Evolutionary conservation across 176 grass and related monocot genomes (phyloP), one percentile per base, ranked within the genome.

Genomic region (Oropetium thomaeum): DNA sequence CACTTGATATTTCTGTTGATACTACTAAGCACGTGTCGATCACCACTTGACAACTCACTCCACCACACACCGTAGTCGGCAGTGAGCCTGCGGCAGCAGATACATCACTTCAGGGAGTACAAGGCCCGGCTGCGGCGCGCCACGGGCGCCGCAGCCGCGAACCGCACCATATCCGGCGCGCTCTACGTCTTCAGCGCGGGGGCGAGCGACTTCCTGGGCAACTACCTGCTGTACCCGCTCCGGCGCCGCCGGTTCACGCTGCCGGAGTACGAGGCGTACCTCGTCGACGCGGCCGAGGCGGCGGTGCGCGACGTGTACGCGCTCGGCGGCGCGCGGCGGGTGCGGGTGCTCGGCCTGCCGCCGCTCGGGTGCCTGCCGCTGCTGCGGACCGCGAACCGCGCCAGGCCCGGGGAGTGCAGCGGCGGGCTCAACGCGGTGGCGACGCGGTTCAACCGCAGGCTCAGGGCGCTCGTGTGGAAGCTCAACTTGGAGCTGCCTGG

Each of bases 311-410:
- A 53, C 5, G 17, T 86, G 27, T 45, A 84, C 42, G 37, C 9
- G 31, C 69, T 88, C 22, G 88, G 92, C 31, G 92, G 92, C 31
- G 92, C 85, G 2, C 67, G 79, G 61, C 69, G 37, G 37, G 43
- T 96, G 11, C 61, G n/a, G 39, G 0, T 96, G 12, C 45, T 43
- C 32, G 85, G 88, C 5, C 44, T 96, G 61, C 83, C 88, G 73
- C 88, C 88, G 20, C 79, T 96, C 40, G 92, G 92, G 42, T 91
- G 88, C 44, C 60, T 91, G 40, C 88, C 88, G 7, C 26, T 80
- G 70, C 80, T 79, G 81, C 70, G 85, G 52, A 58, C 63, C 4
- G 6, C 66, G 27, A 86, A 81, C 59, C 71, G 29, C 3, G 73
- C 16, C 58, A 20, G 29, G 0, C 77, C 76, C 1, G 77, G 87